These are phyloP conservation scores for Coemansia sp. DNA, from an alignment of 192 early-diverging fungal genomes.

Conservation along the genomic window DNA sequence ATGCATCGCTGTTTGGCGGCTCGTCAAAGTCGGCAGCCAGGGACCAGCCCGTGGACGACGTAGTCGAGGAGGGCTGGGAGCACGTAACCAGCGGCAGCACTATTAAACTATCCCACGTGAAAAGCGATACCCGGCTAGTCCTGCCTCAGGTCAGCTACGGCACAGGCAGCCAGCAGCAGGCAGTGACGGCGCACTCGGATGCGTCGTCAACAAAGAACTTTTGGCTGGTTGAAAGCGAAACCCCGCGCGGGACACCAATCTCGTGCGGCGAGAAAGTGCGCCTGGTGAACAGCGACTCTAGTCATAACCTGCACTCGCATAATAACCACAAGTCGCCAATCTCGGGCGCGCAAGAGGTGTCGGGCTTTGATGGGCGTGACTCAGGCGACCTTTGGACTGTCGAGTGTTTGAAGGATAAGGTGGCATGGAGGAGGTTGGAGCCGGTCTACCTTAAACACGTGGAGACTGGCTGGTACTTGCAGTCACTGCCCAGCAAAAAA, in stretches of 20 bases:
- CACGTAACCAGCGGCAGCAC: conserved; percentile 42
- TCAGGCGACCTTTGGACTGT: conserved; percentile 45
- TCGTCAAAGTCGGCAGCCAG: not conserved
- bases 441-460: conserved; percentile 36
- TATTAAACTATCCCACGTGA: conserved; percentile 41
- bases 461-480: conserved; percentile 35
- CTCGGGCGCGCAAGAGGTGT: conserved; percentile 47
- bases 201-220: conserved; percentile 21
- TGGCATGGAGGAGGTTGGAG: conserved; percentile 30
- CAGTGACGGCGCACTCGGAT: conserved; percentile 34
- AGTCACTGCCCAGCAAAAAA: conserved; percentile 38
- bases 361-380: conserved; percentile 49
- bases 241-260: conserved; percentile 21
- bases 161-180: conserved; percentile 53
- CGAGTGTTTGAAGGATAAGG: conserved; percentile 24
- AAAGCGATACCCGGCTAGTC: conserved; percentile 27
- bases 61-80: conserved; percentile 38
- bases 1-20: conserved; percentile 16
- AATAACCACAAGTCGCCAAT: conserved; percentile 39
- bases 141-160: conserved; percentile 54
- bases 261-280: conserved; percentile 21
- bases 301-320: conserved; percentile 49
- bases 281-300: conserved; percentile 46
- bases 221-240: conserved; percentile 25
- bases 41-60: not conserved